These are phyloP conservation scores for Diutina mesorugosa DNA, from an alignment of 1,139 yeast species.

Conservation along the genomic window DNA sequence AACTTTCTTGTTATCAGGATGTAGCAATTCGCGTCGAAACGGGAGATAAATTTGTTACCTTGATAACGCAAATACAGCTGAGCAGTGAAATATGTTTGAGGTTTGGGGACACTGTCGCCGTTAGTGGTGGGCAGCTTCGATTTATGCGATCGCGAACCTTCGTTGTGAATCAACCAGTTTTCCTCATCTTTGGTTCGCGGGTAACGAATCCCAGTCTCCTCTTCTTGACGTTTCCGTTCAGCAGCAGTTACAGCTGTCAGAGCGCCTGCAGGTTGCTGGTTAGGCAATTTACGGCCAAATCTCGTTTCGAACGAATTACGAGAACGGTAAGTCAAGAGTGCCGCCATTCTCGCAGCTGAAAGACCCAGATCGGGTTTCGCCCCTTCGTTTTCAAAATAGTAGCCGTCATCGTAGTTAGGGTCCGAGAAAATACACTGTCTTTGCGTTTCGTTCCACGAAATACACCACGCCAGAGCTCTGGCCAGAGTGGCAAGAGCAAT, in stretches of 20 bases:
- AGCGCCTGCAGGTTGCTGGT: slow-evolving; percentile 3
- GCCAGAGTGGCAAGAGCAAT: slow-evolving; percentile 92
- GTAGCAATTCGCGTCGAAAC: slow-evolving; percentile 95
- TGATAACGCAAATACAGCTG: slow-evolving; percentile 90
- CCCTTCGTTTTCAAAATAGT: slow-evolving; percentile 49
- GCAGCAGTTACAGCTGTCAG: background rate
- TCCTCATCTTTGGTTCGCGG: slow-evolving; percentile 33
- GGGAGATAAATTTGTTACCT: slow-evolving; percentile 73
- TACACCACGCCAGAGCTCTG: slow-evolving; percentile 95
- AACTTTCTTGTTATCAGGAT: slow-evolving; percentile 85
- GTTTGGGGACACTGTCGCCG: slow-evolving; percentile 16
- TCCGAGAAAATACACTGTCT: slow-evolving; percentile 92
- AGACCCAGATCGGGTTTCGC: slow-evolving; percentile 71
- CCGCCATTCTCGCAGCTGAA: slow-evolving; percentile 97
- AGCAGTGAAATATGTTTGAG: slow-evolving; percentile 88
- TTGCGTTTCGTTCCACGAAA: slow-evolving; percentile 98
- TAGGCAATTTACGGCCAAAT: slow-evolving; percentile 70
- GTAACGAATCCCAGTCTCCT: slow-evolving; percentile 13
- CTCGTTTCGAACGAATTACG: slow-evolving; percentile 84
- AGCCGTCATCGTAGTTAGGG: slow-evolving; percentile 86
- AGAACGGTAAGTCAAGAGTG: slow-evolving; percentile 81
- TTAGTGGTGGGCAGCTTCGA: background rate
- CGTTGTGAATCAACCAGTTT: slow-evolving; percentile 32
- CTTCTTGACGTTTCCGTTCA: slow-evolving; percentile 11
- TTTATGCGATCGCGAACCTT: slow-evolving; percentile 14